Conservation (phyloP, 108 stramenopile genomes). For the Pelagomonas calceolata region DNA sequence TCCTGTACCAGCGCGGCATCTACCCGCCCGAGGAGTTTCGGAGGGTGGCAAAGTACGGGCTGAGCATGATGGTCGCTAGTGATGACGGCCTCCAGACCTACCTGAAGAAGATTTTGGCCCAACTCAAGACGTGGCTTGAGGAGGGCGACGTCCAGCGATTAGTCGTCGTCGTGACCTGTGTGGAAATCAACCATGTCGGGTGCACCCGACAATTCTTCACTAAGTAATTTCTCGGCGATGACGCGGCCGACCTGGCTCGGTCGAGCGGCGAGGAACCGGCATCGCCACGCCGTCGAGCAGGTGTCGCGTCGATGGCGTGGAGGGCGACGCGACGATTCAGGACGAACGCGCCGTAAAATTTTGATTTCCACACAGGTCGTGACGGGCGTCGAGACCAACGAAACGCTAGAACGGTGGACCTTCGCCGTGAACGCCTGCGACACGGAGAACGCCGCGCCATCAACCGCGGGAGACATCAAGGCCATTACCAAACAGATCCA, state of each 20-base stretch:
- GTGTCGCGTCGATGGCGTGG: too few species aligned
- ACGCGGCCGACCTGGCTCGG: too few species aligned
- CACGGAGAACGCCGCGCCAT: conserved; percentile 9
- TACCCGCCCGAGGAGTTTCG: conserved; percentile 94
- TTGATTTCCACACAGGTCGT: too few species aligned
- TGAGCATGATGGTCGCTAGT: conserved; percentile 86
- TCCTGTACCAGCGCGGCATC: conserved; percentile 95
- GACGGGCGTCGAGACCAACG: conserved; percentile 79
- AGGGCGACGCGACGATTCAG: too few species aligned
- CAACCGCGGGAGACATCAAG: conserved; percentile 40
- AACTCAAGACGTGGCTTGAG: conserved; percentile 79
- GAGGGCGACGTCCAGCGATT: conserved; percentile 77
- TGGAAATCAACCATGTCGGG: conserved; percentile 83
- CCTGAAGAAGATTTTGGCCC: conserved; percentile 71
- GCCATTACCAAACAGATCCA: conserved; percentile 91
- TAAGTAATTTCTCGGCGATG: too few species aligned
- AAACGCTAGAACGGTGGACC: conserved; percentile 95
- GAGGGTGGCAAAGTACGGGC: conserved; percentile 81
- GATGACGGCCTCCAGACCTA: conserved; percentile 81
- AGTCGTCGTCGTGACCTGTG: conserved; percentile 87
- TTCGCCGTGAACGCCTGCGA: conserved; percentile 76
- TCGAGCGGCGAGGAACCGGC: too few species aligned
- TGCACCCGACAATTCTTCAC: too few species aligned
- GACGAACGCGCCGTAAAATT: too few species aligned
- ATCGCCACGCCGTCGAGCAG: too few species aligned